A percentile compares a stretch with the other conserved stretches of the same genome.
These are phyloP conservation scores for Penicillium tannophilum DNA, from an alignment of 495 filamentous ascomycete species.

Conservation along the genomic window DNA sequence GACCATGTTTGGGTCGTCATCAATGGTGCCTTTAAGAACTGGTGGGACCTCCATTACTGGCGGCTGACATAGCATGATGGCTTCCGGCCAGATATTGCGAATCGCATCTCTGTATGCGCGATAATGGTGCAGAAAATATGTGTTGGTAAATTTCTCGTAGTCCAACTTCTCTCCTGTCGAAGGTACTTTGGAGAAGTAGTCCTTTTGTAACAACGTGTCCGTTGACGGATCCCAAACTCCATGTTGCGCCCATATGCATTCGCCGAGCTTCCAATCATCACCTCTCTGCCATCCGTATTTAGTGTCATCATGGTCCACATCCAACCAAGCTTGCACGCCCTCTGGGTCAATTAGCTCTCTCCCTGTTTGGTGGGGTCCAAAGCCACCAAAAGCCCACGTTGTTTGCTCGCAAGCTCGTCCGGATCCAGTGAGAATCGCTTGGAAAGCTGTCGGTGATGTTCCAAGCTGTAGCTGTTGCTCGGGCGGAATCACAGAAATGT, in stretches of 20 bases:
- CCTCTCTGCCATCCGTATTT: slow-evolving; percentile 91
- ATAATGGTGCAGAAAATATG: slow-evolving; percentile 86
- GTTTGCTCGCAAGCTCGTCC: slow-evolving; percentile 86
- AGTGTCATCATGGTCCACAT: slow-evolving; percentile 76
- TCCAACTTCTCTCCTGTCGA: slow-evolving; percentile 68
- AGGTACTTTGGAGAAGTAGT: slow-evolving; percentile 84
- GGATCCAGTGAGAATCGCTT: slow-evolving; percentile 86
- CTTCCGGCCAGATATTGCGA: slow-evolving; percentile 69
- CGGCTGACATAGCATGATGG: slow-evolving; percentile 89
- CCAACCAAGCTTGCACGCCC: slow-evolving; percentile 82
- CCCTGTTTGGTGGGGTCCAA: slow-evolving; percentile 90
- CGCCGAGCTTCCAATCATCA: slow-evolving; percentile 83
- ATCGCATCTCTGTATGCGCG: slow-evolving; percentile 74
- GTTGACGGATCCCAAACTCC: slow-evolving; percentile 87
- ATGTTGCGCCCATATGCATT: slow-evolving; percentile 96
- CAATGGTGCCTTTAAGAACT: slow-evolving; percentile 78
- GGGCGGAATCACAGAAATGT: slow-evolving; percentile 76
- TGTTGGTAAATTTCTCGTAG: slow-evolving; percentile 84
- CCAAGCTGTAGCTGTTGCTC: slow-evolving; percentile 94
- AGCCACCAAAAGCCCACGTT: slow-evolving; percentile 89
- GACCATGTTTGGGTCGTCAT: slow-evolving; percentile 87
- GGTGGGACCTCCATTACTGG: slow-evolving; percentile 92
- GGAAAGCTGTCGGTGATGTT: slow-evolving; percentile 92
- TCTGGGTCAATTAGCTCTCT: slow-evolving; percentile 82
- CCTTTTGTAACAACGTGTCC: slow-evolving; percentile 76